phyloP scores from a whole-genome alignment of 345 rosid species.

The Acer campestre region DNA sequence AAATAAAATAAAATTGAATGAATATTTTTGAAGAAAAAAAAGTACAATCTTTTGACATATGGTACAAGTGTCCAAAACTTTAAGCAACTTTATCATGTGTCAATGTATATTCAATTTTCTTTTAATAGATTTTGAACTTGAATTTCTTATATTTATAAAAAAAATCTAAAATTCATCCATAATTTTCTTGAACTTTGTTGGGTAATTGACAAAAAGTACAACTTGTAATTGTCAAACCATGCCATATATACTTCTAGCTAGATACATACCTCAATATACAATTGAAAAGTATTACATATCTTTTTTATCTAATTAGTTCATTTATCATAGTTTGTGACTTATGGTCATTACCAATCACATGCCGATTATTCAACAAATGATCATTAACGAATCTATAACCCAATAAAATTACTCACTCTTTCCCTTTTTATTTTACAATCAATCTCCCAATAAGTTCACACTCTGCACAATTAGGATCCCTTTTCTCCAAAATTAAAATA shows the following conservation, averaged over 20 bases:
- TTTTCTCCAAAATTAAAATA: too few relatives aligned
- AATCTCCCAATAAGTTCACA: neutral
- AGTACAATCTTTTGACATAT: neutral
- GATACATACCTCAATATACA: neutral
- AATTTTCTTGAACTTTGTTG: too few relatives aligned
- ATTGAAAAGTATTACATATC: neutral
- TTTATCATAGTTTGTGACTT: neutral
- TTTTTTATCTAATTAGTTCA: neutral
- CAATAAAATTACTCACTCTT: neutral
- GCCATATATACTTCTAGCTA: neutral
- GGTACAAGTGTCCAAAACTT: neutral
- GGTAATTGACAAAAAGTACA: too few relatives aligned
- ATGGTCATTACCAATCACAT: neutral
- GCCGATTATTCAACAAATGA: neutral
- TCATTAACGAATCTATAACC: neutral
- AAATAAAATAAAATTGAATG: neutral
- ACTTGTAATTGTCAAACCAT: neutral
- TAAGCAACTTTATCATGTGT: neutral
- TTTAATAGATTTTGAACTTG: neutral
- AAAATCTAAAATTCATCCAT: too few relatives aligned
- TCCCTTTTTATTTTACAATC: neutral
- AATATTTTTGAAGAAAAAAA: neutral
- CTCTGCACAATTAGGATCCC: too few relatives aligned
- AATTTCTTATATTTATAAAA: neutral
- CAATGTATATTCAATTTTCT: neutral